phyloP scores from a whole-genome alignment of 202 grass and related monocot genomes.

The Miscanthus sacchariflorus region DNA sequence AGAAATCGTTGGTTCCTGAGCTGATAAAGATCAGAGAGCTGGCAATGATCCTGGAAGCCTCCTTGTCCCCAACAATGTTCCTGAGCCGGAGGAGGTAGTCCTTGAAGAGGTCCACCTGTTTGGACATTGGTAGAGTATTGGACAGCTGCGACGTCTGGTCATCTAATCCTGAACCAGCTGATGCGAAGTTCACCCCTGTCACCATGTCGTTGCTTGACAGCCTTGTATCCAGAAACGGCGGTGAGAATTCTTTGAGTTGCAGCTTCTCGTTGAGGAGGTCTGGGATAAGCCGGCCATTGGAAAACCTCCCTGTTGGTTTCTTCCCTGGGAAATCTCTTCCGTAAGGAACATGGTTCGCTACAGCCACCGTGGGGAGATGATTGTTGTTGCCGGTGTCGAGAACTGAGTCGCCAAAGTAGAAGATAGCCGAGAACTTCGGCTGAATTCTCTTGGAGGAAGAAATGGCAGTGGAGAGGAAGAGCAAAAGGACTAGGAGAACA shows the following conservation, averaged over 20 bases:
- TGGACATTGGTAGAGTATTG: conserved; percentile 65
- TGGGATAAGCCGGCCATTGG: conserved; percentile 76
- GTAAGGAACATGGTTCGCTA: conserved; percentile 67
- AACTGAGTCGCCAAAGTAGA: conserved; percentile 75
- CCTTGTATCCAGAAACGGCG: conserved; percentile 59
- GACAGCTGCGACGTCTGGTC: conserved; percentile 57
- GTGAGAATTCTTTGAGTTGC: conserved; percentile 58
- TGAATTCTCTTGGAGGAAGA: conserved; percentile 39
- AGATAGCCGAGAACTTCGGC: conserved; percentile 60
- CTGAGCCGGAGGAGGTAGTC: conserved; percentile 62
- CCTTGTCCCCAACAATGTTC: conserved; percentile 47
- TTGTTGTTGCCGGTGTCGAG: conserved; percentile 81
- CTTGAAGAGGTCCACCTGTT: conserved; percentile 67
- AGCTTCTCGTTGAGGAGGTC: conserved; percentile 71
- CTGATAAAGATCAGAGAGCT: conserved; percentile 68
- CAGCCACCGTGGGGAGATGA: conserved; percentile 57
- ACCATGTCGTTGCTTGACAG: conserved; percentile 49
- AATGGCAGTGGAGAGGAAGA: conserved; percentile 42
- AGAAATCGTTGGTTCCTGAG: conserved; percentile 83
- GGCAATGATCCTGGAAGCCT: conserved; percentile 62
- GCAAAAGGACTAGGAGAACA: conserved; percentile 45
- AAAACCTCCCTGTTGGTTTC: conserved; percentile 78
- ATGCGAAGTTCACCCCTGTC: conserved; percentile 76
- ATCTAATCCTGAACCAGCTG: conserved; percentile 82
- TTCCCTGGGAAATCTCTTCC: conserved; percentile 67